phyloP scores from a whole-genome alignment of 2,329 filamentous ascomycete species.

The Fusarium sp. region DNA sequence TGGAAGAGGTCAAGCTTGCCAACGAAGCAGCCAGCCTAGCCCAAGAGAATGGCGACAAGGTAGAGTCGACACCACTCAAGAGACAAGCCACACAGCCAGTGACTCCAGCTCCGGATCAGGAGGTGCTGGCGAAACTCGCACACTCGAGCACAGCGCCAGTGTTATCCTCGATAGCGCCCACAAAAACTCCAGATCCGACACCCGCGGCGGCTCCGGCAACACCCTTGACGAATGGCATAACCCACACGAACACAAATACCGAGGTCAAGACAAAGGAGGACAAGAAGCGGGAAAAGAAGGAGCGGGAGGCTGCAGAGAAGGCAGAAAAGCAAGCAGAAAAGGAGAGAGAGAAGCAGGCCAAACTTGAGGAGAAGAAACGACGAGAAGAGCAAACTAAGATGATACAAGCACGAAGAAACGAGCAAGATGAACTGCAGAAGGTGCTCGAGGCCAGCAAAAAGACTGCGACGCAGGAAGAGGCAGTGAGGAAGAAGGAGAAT shows the following conservation, averaged over 20 bases:
- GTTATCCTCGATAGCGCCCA: constrained; percentile 35
- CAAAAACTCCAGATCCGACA: constrained; percentile 19
- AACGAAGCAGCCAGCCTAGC: constrained; percentile 68
- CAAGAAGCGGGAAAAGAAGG: constrained; percentile 77
- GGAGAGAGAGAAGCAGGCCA: constrained; percentile 54
- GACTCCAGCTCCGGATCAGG: constrained; percentile 59
- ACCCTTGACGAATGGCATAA: constrained; percentile 31
- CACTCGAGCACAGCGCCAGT: constrained; percentile 74
- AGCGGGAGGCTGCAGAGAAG: constrained; percentile 67
- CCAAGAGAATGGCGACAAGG: constrained; percentile 59
- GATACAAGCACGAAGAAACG: constrained; percentile 64
- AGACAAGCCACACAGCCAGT: constrained; percentile 64
- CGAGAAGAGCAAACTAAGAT: constrained; percentile 68
- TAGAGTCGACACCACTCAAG: constrained; percentile 58
- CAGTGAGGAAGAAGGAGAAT: constrained; percentile 55
- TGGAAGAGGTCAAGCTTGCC: constrained; percentile 69
- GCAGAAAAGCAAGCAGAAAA: constrained; percentile 64
- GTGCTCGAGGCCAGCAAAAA: constrained; percentile 76
- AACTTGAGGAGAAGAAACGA: constrained; percentile 54
- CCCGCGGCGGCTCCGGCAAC: constrained; percentile 17
- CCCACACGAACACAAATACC: constrained; percentile 41
- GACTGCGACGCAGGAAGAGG: constrained; percentile 66
- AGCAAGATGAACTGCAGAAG: constrained; percentile 71
- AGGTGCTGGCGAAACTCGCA: constrained; percentile 69
- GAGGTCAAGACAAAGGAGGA: constrained; percentile 66